Base-by-base conservation (phyloP, 257 asterid genomes). In the Solanum paucissectum region DNA sequence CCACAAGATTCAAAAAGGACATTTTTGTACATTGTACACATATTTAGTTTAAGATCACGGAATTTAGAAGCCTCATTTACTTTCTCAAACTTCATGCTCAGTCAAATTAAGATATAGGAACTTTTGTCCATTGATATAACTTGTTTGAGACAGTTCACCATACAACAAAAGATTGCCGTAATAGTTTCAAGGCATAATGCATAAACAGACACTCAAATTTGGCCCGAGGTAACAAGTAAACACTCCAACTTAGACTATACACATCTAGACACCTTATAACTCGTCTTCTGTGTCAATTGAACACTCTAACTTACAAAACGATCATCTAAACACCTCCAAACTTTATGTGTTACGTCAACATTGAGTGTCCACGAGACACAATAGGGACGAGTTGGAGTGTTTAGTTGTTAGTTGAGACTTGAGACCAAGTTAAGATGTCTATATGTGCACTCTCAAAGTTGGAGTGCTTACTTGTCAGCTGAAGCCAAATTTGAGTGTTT, bases 141-240 rank as follows among this genome's bases (percentile, higher is more conserved):
- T 77, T 77, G 62, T 33, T 42, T 12, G 84, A 77, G 62, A 25
- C 83, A 12, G 60, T 12, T 7, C 62, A 76, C 36, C 52, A 12
- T 7, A 76, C 0, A 1, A 76, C 29, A 38, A n/a, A 20, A 9
- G 0, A 36, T 18, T 73, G 52, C 29, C 13, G 36, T 36, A 33
- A 34, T 36, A 20, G 8, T 72, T 33, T 32, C 0, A 33, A 71
- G 18, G 10, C 74, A 27, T 68, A 12, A 68, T 27, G 74, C 74
- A 27, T 68, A 27, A 62, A 12, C 21, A 12, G 0, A 27, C 36
- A 27, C 37, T 68, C 10, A 27, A 68, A 68, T 68, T 68, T 68
- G 5, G 0, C 5, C 10, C 12, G 0, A 6, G 9, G 0, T 27
- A 0, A 6, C 21, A 12, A 27, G 36, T 68, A 29, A 27, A 5